Percentiles rank a stretch among this genome's conserved stretches.
phyloP scores from a whole-genome alignment of 73 alveolate species.

The Paramecium sexaurelia region DNA sequence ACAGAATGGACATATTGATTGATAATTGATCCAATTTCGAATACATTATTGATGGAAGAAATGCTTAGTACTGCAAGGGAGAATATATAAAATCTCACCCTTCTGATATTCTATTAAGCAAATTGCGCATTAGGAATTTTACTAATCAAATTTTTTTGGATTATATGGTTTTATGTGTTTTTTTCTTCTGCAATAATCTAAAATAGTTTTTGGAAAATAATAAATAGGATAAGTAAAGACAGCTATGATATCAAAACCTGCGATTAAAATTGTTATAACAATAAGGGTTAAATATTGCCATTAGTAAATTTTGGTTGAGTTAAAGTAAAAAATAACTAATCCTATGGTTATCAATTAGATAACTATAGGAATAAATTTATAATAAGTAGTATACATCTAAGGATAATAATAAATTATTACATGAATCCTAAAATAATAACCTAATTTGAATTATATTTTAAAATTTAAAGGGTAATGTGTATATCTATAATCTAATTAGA shows the following conservation, averaged over 20 bases:
- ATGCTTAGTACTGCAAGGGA: neutral
- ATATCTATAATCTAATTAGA: neutral
- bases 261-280: neutral
- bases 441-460: neutral
- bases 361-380: neutral
- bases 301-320: neutral
- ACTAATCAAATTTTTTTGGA: neutral
- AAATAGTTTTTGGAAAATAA: neutral
- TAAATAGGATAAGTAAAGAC: neutral
- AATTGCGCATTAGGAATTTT: neutral
- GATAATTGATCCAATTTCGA: neutral
- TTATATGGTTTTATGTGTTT: neutral
- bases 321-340: neutral
- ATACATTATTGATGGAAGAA: neutral
- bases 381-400: neutral
- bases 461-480: neutral
- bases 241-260: neutral
- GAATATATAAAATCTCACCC: neutral
- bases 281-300: neutral
- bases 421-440: neutral
- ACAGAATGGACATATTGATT: neutral
- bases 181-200: neutral
- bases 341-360: neutral
- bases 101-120: neutral
- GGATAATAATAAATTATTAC: neutral